phyloP scores from a whole-genome alignment of 371 early-diverging fungal species.

The Saksenaea vasiformis region DNA sequence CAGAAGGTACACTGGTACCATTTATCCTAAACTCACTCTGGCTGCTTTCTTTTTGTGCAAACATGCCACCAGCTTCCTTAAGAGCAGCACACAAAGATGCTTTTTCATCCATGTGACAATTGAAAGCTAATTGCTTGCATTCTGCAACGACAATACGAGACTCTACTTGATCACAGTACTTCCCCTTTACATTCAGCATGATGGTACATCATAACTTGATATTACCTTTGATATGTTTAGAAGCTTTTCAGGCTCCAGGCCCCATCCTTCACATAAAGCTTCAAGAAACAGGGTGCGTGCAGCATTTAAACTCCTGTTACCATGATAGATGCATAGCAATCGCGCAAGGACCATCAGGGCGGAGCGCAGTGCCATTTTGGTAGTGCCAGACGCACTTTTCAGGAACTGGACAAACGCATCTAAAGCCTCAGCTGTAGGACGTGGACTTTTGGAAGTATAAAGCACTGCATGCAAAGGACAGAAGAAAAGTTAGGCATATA shows the following conservation, averaged over 20 bases:
- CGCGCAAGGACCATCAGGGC: slow-evolving; percentile 30
- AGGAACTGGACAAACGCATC: slow-evolving; percentile 9
- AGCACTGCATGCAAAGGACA: slow-evolving; percentile 9
- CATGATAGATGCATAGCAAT: slow-evolving; percentile 30
- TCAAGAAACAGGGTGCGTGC: slow-evolving; percentile 11
- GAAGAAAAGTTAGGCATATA: background rate
- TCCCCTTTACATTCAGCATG: background rate
- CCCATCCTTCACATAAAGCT: slow-evolving; percentile 24
- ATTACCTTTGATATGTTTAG: slow-evolving; percentile 22
- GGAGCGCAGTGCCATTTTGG: slow-evolving; percentile 16
- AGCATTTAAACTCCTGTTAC: slow-evolving; percentile 2
- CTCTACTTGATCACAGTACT: background rate
- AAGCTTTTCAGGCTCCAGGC: slow-evolving; percentile 14
- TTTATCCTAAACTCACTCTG: background rate
- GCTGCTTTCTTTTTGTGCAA: slow-evolving; percentile 16
- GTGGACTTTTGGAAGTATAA: slow-evolving; percentile 25
- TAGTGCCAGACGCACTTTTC: background rate
- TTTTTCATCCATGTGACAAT: background rate
- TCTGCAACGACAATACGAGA: background rate
- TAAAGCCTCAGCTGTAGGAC: slow-evolving; percentile 22
- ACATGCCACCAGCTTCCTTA: slow-evolving; percentile 24
- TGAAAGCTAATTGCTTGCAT: background rate
- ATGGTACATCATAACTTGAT: background rate
- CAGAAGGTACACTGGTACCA: background rate
- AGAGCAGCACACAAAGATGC: background rate